Evolutionary conservation across 495 filamentous ascomycete species (phyloP).

Genomic region (Delitschia confertaspora): DNA sequence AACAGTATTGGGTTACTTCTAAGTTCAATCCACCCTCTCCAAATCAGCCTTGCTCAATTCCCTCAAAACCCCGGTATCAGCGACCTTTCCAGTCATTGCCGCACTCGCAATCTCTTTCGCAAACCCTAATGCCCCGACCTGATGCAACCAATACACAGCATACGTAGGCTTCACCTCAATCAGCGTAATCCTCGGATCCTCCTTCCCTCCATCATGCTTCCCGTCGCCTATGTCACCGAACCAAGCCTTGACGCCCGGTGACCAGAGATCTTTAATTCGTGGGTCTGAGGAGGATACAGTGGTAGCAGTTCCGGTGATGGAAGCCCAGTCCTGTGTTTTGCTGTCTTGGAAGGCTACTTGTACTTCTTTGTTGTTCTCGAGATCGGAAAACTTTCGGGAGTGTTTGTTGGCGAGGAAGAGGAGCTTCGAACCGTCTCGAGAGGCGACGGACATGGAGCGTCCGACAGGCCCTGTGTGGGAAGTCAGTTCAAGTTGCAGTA

Average conservation of each 20-base stretch:
- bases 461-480: conserved; percentile 28
- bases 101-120: conserved; percentile 29
- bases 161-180: conserved; percentile 35
- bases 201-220: conserved; percentile 33
- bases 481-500: too few relatives aligned
- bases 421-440: conserved; percentile 39
- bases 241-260: conserved; percentile 33
- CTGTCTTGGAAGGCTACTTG: conserved; percentile 38
- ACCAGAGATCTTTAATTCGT: conserved; percentile 39
- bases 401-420: conserved; percentile 41
- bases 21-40: conserved; percentile 22
- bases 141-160: conserved; percentile 30
- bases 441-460: conserved; percentile 39
- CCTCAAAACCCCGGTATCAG: conserved; percentile 28
- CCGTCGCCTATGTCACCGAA: conserved; percentile 42
- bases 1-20: too few relatives aligned
- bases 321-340: conserved; percentile 37
- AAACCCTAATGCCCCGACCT: conserved; percentile 25
- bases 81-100: conserved; percentile 29
- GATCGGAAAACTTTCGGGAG: conserved; percentile 38
- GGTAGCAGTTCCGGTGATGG: conserved; percentile 31
- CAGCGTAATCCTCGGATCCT: conserved; percentile 38
- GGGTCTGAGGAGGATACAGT: conserved; percentile 33
- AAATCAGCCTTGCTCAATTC: conserved; percentile 30
- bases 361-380: conserved; percentile 29